phyloP scores from a whole-genome alignment of 2,329 filamentous ascomycete genomes.

The Phaeosphaeria sp. region DNA sequence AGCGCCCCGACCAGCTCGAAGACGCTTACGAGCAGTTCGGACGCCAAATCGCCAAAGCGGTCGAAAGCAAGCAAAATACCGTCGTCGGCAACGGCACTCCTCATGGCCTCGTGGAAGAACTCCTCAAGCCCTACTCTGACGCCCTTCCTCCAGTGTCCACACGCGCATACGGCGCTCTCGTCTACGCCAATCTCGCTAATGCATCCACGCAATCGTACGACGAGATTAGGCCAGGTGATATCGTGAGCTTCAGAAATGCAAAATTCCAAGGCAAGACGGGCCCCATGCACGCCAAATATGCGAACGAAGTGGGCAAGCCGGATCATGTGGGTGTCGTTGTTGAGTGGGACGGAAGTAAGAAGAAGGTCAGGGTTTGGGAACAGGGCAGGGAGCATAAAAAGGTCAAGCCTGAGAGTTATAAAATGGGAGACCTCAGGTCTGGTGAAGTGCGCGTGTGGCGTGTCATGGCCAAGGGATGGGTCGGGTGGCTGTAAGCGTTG shows the following conservation, averaged over 20 bases:
- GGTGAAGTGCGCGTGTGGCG: constrained; percentile 98
- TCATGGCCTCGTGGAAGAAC: constrained; percentile 76
- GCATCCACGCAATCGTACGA: constrained; percentile 89
- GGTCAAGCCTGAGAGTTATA: constrained; percentile 92
- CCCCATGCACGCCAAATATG: constrained; percentile 94
- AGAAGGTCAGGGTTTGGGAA: constrained; percentile 95
- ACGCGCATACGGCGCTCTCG: constrained; percentile 86
- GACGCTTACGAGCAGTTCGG: constrained; percentile 83
- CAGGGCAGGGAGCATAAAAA: constrained; percentile 94
- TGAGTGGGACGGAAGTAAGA: constrained; percentile 98
- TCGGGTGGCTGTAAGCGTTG: constrained; percentile 74
- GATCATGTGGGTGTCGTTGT: constrained; percentile 89
- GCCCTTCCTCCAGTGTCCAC: constrained; percentile 86
- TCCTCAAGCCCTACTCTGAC: constrained; percentile 75
- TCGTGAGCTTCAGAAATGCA: constrained; percentile 90
- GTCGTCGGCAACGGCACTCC: constrained; percentile 86
- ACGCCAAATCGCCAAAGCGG: constrained; percentile 74
- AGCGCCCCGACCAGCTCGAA: constrained; percentile 94
- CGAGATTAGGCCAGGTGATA: constrained; percentile 91
- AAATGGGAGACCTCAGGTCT: constrained; percentile 87
- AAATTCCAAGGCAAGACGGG: constrained; percentile 96
- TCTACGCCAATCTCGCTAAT: constrained; percentile 95
- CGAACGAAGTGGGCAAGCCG: constrained; percentile 82
- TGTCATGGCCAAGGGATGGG: constrained; percentile 89
- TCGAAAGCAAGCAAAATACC: constrained; percentile 75